A percentile compares a stretch with the other conserved stretches of the same genome.
phyloP scores from a whole-genome alignment of 2,329 filamentous ascomycete genomes.

The Sphaerulina vaccinii region DNA sequence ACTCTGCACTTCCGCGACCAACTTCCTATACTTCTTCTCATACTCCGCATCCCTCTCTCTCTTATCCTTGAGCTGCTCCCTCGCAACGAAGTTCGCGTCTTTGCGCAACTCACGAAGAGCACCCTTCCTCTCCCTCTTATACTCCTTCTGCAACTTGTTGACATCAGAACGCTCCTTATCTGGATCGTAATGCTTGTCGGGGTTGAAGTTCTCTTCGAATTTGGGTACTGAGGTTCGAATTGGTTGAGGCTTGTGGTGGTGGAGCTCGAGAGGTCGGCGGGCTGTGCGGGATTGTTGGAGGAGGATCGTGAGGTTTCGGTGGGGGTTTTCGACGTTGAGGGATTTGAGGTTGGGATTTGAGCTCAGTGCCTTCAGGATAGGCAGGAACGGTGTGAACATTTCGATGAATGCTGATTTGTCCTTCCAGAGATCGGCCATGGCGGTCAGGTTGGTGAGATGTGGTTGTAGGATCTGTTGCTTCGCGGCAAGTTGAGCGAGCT shows the following conservation, averaged over 20 bases:
- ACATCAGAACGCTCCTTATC: slow-evolving; percentile 84
- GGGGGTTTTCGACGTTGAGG: slow-evolving; percentile 44
- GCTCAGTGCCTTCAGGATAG: slow-evolving; percentile 9
- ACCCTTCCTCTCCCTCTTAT: slow-evolving; percentile 93
- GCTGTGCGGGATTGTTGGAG: slow-evolving; percentile 61
- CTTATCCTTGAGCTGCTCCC: slow-evolving; percentile 87
- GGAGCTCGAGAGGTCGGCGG: slow-evolving; percentile 79
- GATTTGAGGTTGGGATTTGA: slow-evolving; percentile 30
- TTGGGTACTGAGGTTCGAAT: slow-evolving; percentile 89
- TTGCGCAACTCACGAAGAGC: slow-evolving; percentile 91
- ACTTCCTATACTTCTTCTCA: slow-evolving; percentile 90
- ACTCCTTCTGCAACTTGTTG: slow-evolving; percentile 81
- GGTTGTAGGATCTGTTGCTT: slow-evolving; percentile 41
- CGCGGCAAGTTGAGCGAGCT: background rate
- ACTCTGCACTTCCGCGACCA: slow-evolving; percentile 86
- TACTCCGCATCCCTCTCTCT: slow-evolving; percentile 90
- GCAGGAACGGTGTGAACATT: slow-evolving; percentile 63
- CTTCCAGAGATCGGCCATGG: slow-evolving; percentile 71
- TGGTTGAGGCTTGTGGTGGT: slow-evolving; percentile 82
- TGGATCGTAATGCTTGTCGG: slow-evolving; percentile 94
- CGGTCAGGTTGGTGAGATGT: slow-evolving; percentile 63
- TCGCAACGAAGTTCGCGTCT: slow-evolving; percentile 88
- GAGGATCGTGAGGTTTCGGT: slow-evolving; percentile 62
- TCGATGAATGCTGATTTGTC: slow-evolving; percentile 73
- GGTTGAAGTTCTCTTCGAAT: slow-evolving; percentile 94